These are phyloP conservation scores for Paulownia fortunei DNA, from an alignment of 257 asterid genomes.

Conservation along the genomic window DNA sequence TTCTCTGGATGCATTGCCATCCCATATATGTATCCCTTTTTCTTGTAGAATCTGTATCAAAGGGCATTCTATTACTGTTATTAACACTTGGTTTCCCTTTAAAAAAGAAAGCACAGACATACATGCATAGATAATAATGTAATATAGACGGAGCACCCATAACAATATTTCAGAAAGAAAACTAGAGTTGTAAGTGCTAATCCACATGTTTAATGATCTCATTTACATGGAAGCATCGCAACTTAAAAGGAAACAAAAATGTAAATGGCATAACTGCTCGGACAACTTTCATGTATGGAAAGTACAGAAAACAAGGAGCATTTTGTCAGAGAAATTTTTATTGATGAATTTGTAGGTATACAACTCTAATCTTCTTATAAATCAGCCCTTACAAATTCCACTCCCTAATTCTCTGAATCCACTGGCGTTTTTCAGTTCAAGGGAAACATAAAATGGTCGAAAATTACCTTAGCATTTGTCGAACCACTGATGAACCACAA, in stretches of 20 bases:
- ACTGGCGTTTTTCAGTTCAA: background rate
- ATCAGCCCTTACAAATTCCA: background rate
- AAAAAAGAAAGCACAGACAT: background rate
- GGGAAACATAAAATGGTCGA: background rate
- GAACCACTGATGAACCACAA: slow-evolving; percentile 99
- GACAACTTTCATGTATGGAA: background rate
- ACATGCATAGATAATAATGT: background rate
- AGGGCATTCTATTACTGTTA: slow-evolving; percentile 15
- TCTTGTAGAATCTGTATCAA: slow-evolving; percentile 64
- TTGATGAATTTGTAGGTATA: slow-evolving; percentile 1
- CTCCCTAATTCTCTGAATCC: background rate
- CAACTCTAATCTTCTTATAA: background rate
- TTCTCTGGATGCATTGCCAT: slow-evolving; percentile 82
- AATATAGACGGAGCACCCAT: background rate
- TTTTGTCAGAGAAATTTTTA: background rate
- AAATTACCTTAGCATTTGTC: slow-evolving; percentile 87
- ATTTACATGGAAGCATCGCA: background rate
- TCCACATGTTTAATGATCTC: background rate
- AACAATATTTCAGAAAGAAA: background rate
- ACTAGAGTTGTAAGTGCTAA: background rate
- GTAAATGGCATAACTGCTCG: background rate
- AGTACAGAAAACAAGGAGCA: slow-evolving; percentile 10
- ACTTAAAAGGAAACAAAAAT: background rate
- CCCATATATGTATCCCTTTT: slow-evolving; percentile 77
- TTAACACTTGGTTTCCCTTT: background rate